Percentiles rank a stretch among this genome's conserved stretches.
phyloP scores from a whole-genome alignment of 2,329 filamentous ascomycete genomes.

The Chaetomium sp. region DNA sequence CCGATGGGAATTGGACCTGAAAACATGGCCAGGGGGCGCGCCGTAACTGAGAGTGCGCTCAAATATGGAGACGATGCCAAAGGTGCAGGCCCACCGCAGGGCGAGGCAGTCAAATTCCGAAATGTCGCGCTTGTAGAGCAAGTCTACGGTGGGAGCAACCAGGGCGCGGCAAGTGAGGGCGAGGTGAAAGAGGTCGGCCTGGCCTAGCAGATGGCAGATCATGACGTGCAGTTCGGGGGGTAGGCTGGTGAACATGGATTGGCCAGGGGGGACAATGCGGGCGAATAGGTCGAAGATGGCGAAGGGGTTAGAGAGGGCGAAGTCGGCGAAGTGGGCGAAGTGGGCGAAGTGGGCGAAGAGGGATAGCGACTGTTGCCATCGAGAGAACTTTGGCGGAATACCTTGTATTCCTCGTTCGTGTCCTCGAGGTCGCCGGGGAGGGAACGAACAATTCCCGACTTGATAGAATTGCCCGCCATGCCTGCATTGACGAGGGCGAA shows the following conservation, averaged over 20 bases:
- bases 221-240: constrained; percentile 25
- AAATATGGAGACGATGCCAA: constrained; percentile 22
- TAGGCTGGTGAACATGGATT: constrained; percentile 23
- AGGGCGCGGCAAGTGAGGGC: constrained; percentile 22
- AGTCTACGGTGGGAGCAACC: background rate
- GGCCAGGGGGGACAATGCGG: background rate
- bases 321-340: too few species aligned
- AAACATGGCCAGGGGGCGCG: constrained; percentile 18
- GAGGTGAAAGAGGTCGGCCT: constrained; percentile 28
- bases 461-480: background rate
- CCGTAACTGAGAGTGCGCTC: constrained; percentile 24
- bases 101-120: constrained; percentile 28
- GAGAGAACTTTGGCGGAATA: background rate
- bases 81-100: constrained; percentile 28
- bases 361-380: background rate
- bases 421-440: background rate
- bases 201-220: constrained; percentile 22
- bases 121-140: constrained; percentile 26
- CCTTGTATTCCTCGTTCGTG: constrained; percentile 17
- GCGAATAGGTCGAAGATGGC: too few species aligned
- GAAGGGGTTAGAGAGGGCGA: too few species aligned
- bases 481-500: background rate
- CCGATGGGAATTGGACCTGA: background rate
- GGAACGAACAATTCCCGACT: background rate
- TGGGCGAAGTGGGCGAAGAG: background rate